Evolutionary conservation across 495 filamentous ascomycete species (phyloP).

Genomic region (Aspergillus baeticus): DNA sequence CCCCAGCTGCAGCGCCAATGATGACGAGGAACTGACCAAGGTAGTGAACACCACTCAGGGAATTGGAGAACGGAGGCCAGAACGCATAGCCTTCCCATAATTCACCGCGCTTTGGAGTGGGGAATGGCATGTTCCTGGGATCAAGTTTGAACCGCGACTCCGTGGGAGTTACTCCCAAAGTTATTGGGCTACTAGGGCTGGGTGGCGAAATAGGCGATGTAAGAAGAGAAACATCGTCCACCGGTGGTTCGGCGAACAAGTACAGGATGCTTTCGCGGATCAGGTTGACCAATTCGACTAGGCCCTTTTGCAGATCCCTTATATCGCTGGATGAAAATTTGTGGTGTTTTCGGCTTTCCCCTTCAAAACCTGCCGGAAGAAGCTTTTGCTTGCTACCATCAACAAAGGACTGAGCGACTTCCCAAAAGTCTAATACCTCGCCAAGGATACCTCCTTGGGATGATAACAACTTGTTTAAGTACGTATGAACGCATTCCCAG

Average conservation of each 20-base stretch:
- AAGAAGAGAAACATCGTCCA: constrained; percentile 83
- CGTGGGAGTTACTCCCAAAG: constrained; percentile 45
- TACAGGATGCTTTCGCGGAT: constrained; percentile 73
- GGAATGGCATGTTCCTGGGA: constrained; percentile 71
- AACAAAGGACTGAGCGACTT: constrained; percentile 86
- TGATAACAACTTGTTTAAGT: constrained; percentile 66
- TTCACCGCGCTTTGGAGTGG: constrained; percentile 72
- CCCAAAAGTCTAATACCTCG: constrained; percentile 91
- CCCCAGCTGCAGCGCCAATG: constrained; percentile 79
- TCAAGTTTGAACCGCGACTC: constrained; percentile 79
- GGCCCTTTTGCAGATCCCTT: constrained; percentile 70
- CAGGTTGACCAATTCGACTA: constrained; percentile 74
- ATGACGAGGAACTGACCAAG: constrained; percentile 75
- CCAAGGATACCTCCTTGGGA: constrained; percentile 75
- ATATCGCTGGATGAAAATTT: constrained; percentile 71
- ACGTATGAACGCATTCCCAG: constrained; percentile 80
- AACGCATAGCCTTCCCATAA: constrained; percentile 94
- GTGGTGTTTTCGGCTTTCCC: constrained; percentile 80
- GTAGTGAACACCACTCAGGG: constrained; percentile 83
- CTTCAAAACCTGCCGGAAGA: constrained; percentile 80
- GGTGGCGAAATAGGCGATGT: constrained; percentile 74
- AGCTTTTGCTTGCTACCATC: constrained; percentile 78
- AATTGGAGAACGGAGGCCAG: constrained; percentile 92
- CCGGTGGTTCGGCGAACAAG: constrained; percentile 86
- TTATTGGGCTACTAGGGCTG: constrained; percentile 67